These are phyloP conservation scores for Chaetomium cochliodes DNA, from an alignment of 495 filamentous ascomycete genomes.

Conservation along the genomic window DNA sequence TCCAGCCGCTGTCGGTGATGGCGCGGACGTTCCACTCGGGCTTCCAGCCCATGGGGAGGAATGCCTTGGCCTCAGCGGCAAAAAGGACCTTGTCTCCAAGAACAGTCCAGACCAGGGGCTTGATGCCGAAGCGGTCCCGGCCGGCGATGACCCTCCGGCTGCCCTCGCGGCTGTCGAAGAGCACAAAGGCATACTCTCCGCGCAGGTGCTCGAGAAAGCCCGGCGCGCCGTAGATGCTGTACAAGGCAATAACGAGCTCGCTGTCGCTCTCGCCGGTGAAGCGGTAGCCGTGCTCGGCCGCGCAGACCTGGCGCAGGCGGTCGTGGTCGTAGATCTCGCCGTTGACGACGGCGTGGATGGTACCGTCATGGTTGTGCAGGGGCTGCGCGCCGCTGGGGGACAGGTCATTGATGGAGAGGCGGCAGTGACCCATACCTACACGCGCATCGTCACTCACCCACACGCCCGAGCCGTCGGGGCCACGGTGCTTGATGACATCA, in stretches of 20 bases:
- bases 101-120: slow-evolving; percentile 52
- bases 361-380: slow-evolving; percentile 28
- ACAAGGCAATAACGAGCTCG: slow-evolving; percentile 53
- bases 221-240: slow-evolving; percentile 40
- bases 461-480: slow-evolving; percentile 46
- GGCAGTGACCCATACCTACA: slow-evolving; percentile 27
- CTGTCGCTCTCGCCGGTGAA: slow-evolving; percentile 47
- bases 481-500: slow-evolving; percentile 47
- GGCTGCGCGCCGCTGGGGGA: slow-evolving; percentile 48
- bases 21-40: slow-evolving; percentile 51
- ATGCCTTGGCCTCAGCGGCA: slow-evolving; percentile 48
- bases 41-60: slow-evolving; percentile 47
- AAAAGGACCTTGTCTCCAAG: slow-evolving; percentile 38
- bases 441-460: slow-evolving; percentile 45
- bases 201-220: slow-evolving; percentile 46
- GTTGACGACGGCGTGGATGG: slow-evolving; percentile 54
- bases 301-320: slow-evolving; percentile 36
- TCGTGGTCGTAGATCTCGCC: slow-evolving; percentile 55
- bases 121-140: slow-evolving; percentile 55
- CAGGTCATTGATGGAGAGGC: slow-evolving; percentile 55
- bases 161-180: slow-evolving; percentile 43
- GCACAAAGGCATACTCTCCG: slow-evolving; percentile 51
- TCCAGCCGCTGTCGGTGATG: slow-evolving; percentile 41
- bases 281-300: slow-evolving; percentile 33
- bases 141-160: slow-evolving; percentile 46